Evolutionary conservation across 805 yeast genomes (phyloP), one percentile per base, ranked within the genome.

Genomic region (Wickerhamomyces mucosus): DNA sequence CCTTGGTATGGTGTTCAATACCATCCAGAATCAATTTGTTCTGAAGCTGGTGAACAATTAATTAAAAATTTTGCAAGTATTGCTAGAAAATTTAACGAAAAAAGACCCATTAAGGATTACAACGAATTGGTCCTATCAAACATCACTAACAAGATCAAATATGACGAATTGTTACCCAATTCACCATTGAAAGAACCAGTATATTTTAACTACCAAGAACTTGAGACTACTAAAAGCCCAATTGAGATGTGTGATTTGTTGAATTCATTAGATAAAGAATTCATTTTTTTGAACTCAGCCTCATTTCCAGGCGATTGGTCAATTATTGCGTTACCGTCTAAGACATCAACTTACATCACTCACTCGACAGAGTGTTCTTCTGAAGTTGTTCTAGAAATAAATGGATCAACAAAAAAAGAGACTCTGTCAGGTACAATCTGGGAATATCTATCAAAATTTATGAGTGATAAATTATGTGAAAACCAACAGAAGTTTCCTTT

Each of bases 1-100:
- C 96, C 96, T 0, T 81, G 80, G 59, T 89, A 65, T 52, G 98
- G 95, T 1, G 96, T 92, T 3, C 99, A 92, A 48, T 94, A 88
- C 48, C 99, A 92, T 48, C 98, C 98, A 0, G 99, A 92, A 49
- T 85, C 96, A 2, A 74, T 89, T 24, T 84, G 95, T 45, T 85
- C 96, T 0, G 60, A 65, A 11, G 45, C 58, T 28, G 98, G 98
- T 2, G 63, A 49, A 3, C 45, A 51, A 9, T 51, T 92, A 31
- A 53, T 88, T 4, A 40, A 44, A 8, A 82, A 81, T 48, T 89
- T 89, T 50, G 27, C 56, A 21, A 11, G 30, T 2, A 8, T 51
- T 5, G 55, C 65, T 1, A 19, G 32, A 1, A 23, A 27, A 0
- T 43, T 40, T 36, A 60, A 42, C 51, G 41, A 30, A 39, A 42